Evolutionary conservation across 306 rosid genomes (phyloP), one percentile per base, ranked within the genome.

Genomic region (Trifolium dubium): DNA sequence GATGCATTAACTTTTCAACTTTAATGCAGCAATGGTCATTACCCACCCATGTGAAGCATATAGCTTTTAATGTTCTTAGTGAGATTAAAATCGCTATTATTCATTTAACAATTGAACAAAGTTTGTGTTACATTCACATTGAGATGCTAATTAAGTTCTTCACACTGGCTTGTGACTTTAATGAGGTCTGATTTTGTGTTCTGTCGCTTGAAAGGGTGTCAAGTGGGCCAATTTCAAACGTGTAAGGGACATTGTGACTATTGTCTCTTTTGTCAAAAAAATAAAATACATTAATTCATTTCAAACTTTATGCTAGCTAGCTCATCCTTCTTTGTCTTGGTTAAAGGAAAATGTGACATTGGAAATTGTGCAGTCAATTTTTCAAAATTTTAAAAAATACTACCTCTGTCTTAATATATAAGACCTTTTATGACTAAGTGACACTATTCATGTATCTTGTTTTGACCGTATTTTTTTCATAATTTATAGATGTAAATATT

Each of bases 171-270:
- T 65, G 72, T 72, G 70, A 58, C 69, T 72, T 72, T 0, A 28
- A 3, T 18, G 3, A 43, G 15, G 9, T 46, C 13, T 55, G 23
- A 64, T 10, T 34, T 11, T 23, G 12, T 64, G 44, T 19, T 10
- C 1, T 79, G 80, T 67, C 71, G 5, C 71, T 2, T 61, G 39
- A 68, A 80, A 9, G 56, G 56, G 40, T 51, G 77, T 69, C 63
- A 51, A 43, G 54, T 54, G 61, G 67, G 69, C 10, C 72, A 62
- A 61, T 31, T 80, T 12, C 41, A 28, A 10, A 56, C 35, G 63
- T 23, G 34, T 6, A 60, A 60, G 6, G 17, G 19, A 31, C 10
- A 60, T 60, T 31, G n/a, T 60, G 65, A 32, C 43, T 12, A 53
- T 53, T 11, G 30, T 54, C 31, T 54, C 31, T 54, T 18, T 54